phyloP scores from a whole-genome alignment of 306 rosid genomes.

The Cicer judaicum region DNA sequence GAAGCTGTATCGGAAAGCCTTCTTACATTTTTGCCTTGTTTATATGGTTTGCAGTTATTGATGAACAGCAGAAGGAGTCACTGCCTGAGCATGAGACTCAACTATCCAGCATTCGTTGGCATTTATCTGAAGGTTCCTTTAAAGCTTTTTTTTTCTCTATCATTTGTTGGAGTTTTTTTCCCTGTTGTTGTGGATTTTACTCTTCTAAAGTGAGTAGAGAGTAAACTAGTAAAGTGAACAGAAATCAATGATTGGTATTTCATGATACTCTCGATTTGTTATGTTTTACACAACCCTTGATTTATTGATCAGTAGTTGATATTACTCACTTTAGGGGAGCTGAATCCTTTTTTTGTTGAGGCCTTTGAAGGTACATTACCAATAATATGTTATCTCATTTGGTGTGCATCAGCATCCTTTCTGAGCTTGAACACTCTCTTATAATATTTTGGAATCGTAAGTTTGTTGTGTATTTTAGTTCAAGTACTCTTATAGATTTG shows the following conservation, averaged over 20 bases:
- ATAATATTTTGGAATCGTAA: background rate
- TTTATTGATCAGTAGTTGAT: background rate
- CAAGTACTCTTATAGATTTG: background rate
- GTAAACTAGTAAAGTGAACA: background rate
- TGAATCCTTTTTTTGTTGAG: background rate
- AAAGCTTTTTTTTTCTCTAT: slow-evolving; percentile 9
- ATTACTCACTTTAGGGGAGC: background rate
- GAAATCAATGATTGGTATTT: background rate
- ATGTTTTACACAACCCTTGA: background rate
- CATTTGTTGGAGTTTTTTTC: background rate
- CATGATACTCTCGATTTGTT: background rate
- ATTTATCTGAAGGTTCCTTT: slow-evolving; percentile 81
- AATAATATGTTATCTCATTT: background rate
- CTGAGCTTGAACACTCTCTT: slow-evolving; percentile 15
- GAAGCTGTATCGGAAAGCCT: slow-evolving; percentile 15
- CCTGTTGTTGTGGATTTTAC: background rate
- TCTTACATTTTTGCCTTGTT: slow-evolving; percentile 16
- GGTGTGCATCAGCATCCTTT: background rate
- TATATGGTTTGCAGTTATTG: slow-evolving; percentile 71
- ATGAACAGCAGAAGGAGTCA: slow-evolving; percentile 78
- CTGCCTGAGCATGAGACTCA: slow-evolving; percentile 87
- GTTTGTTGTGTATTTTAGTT: slow-evolving; percentile 29
- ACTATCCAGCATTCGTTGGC: slow-evolving; percentile 88
- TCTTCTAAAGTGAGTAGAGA: background rate
- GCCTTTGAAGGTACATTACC: slow-evolving; percentile 3